Base-by-base conservation (phyloP, 306 rosid genomes). In the Benincasa hispida region DNA sequence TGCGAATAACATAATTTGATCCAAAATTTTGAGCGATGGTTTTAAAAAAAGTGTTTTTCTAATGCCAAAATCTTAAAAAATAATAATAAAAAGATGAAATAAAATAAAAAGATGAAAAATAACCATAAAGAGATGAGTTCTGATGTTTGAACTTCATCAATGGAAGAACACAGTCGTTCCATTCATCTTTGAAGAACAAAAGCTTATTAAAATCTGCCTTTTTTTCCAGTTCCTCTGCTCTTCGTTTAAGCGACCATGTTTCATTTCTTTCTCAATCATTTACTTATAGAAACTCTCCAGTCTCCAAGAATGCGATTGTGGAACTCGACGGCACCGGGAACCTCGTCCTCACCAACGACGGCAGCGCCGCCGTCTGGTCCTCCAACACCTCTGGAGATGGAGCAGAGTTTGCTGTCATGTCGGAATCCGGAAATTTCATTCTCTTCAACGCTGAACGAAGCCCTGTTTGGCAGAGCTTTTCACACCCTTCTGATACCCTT, bases 401-500 rank as follows among this genome's bases (percentile, higher is more conserved):
- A 11, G 95, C 88, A 15, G 78, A 76, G 58, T 75, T 82, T 39
- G 97, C 94, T 53, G 55, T 60, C 80, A 82, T 94, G 90, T 66
- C 81, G 37, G 98, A 94, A 86, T 84, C 96, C 6, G 95, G 98
- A 15, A 94, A 94, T 84, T 90, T 94, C 83, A 85, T 90, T 51
- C 87, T 94, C 78, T 83, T 80, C 56, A 53, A 81, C 83, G 53
- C 74, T 5, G 78, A n/a, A 51, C 87, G 81, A 78, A 76, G 10
- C 56, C 84, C 87, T 18, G 72, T 87, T 47, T 94, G 98, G 98
- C 93, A 94, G 85, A 94, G 97, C 73, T 94, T 94, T 78, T 90
- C 91, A 32, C 90, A 90, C 79, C 98, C 98, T 57, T 87, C 97
- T 1, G 92, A 94, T 58, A 94, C 97, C 42, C 93, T 94, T 45